These are phyloP conservation scores for Sarocladium oryzae DNA, from an alignment of 2,329 filamentous ascomycete species.

Conservation along the genomic window DNA sequence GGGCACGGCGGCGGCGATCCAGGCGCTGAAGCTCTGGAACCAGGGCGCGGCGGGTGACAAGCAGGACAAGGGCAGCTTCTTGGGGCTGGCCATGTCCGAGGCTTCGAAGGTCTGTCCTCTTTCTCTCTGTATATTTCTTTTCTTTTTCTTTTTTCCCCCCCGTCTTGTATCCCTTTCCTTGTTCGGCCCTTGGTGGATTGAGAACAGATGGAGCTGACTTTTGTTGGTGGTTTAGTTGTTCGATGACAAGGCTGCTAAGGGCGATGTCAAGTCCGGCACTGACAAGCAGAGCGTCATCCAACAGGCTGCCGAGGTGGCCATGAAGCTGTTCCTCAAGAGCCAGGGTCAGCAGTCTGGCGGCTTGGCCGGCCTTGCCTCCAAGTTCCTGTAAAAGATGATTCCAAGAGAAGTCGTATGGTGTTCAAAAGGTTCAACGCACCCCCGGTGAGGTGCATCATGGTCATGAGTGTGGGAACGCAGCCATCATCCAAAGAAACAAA, in stretches of 20 bases:
- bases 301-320: conserved; percentile 74
- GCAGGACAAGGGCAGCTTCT: conserved; percentile 69
- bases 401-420: neutral
- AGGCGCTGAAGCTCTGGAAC: conserved; percentile 74
- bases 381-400: conserved; percentile 32
- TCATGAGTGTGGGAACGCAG: neutral
- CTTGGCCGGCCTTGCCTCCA: conserved; percentile 39
- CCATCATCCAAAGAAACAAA: neutral
- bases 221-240: conserved; percentile 39
- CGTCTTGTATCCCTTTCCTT: neutral
- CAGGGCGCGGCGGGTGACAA: conserved; percentile 41
- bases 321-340: conserved; percentile 88
- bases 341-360: conserved; percentile 44
- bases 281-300: conserved; percentile 78
- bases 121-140: neutral
- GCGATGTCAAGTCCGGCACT: conserved; percentile 48
- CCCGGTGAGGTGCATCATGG: neutral
- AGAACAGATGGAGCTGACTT: neutral
- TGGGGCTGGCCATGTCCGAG: conserved; percentile 82
- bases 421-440: neutral
- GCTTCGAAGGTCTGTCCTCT: conserved; percentile 59
- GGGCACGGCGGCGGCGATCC: conserved; percentile 72
- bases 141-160: neutral
- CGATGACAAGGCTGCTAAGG: conserved; percentile 49
- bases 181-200: neutral